These are phyloP conservation scores for Fusarium compactum DNA, from an alignment of 2,329 filamentous ascomycete genomes.

Conservation along the genomic window DNA sequence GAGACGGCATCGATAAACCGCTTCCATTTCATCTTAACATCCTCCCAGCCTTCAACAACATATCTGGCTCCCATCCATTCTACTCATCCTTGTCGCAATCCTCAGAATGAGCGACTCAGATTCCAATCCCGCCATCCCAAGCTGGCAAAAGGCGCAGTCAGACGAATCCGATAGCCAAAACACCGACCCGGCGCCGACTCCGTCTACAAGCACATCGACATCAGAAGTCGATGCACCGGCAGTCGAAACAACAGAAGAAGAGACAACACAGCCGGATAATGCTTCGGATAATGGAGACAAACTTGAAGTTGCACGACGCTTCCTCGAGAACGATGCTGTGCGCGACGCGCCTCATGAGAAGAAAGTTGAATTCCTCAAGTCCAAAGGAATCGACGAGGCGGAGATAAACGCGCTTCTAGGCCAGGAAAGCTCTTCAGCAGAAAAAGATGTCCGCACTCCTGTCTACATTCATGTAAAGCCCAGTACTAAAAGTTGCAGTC, in stretches of 20 bases:
- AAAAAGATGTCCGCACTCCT: conserved; percentile 32
- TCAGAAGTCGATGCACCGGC: conserved; percentile 34
- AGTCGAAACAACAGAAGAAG: conserved; percentile 7
- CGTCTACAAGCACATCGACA: conserved; percentile 29
- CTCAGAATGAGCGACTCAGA: conserved; percentile 52
- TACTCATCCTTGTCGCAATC: neutral
- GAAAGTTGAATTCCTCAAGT: conserved; percentile 81
- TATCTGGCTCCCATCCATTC: neutral
- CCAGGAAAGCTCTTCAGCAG: conserved; percentile 35
- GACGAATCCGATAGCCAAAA: conserved; percentile 33
- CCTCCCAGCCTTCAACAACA: neutral
- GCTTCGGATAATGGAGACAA: conserved; percentile 39
- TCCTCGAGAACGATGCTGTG: conserved; percentile 81
- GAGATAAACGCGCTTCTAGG: conserved; percentile 77
- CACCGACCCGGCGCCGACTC: conserved; percentile 35
- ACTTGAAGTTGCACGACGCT: conserved; percentile 76
- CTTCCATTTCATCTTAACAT: conserved; percentile 4
- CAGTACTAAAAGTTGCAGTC: neutral
- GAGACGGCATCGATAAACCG: conserved; percentile 21
- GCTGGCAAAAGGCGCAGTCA: conserved; percentile 49
- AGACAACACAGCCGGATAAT: conserved; percentile 3
- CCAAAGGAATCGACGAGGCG: conserved; percentile 76
- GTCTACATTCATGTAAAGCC: no score
- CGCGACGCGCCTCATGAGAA: conserved; percentile 75
- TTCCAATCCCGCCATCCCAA: conserved; percentile 48